Percentiles rank a stretch among this genome's conserved stretches.
Conservation (phyloP, 1,284 basidiomycete species). For the Porodaedalea pini region DNA sequence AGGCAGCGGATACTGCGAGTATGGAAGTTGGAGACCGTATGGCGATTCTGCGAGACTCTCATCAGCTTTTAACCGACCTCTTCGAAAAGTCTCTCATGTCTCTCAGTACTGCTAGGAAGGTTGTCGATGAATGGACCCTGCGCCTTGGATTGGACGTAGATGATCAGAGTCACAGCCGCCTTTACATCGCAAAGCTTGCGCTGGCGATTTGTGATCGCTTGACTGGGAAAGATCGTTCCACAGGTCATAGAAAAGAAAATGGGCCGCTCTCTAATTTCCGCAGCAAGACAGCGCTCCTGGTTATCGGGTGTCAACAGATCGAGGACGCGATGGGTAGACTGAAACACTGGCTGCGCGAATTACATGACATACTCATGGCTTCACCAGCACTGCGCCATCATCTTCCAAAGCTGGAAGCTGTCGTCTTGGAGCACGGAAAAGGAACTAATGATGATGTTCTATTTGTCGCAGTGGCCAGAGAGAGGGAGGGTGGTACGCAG, state of each 20-base stretch:
- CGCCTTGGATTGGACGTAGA: no score
- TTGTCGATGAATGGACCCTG: not conserved
- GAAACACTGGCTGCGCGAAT: not conserved
- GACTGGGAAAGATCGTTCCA: no score
- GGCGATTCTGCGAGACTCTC: no score
- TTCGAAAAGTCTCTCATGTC: not conserved
- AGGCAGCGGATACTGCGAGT: no score
- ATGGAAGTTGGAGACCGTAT: no score
- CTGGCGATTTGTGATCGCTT: not conserved
- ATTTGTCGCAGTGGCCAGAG: not conserved
- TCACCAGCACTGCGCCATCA: not conserved
- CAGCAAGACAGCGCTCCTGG: not conserved
- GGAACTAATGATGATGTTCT: not conserved
- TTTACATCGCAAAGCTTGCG: not conserved
- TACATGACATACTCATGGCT: not conserved
- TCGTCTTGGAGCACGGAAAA: no score
- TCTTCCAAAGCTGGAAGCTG: not conserved
- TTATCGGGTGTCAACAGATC: not conserved
- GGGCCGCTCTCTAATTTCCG: not conserved
- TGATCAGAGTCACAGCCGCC: not conserved
- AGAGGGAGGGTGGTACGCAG: not conserved
- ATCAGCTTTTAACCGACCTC: no score
- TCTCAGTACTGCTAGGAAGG: not conserved
- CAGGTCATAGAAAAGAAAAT: not conserved
- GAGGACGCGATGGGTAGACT: not conserved